These are phyloP conservation scores for Atkinsonella texensis DNA, from an alignment of 2,329 filamentous ascomycete species.

Conservation along the genomic window DNA sequence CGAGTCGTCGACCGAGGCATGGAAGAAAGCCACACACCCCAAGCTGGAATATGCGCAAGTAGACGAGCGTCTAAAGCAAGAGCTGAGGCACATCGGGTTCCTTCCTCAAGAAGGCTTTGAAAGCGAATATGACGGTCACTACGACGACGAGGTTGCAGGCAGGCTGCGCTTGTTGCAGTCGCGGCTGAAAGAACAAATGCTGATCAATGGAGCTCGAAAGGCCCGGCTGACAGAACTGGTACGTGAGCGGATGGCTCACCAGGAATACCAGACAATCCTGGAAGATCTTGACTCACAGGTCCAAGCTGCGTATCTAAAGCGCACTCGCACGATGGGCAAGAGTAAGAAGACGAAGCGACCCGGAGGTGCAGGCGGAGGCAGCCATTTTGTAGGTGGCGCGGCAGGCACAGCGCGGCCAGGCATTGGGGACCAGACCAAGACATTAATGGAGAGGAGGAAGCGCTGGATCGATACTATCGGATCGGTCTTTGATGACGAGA, in stretches of 20 bases:
- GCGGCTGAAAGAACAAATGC: slow-evolving; percentile 69
- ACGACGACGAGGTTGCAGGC: slow-evolving; percentile 87
- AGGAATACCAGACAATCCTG: slow-evolving; percentile 93
- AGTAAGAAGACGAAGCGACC: slow-evolving; percentile 80
- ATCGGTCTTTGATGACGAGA: slow-evolving; percentile 78
- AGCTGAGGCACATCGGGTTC: slow-evolving; percentile 83
- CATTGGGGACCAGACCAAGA: slow-evolving; percentile 84
- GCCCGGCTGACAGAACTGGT: slow-evolving; percentile 75
- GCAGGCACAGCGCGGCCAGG: slow-evolving; percentile 58
- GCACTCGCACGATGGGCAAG: slow-evolving; percentile 87
- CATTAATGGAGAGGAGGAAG: slow-evolving; percentile 79
- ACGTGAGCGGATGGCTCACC: slow-evolving; percentile 85
- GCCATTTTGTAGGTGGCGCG: slow-evolving; percentile 46
- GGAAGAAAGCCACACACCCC: slow-evolving; percentile 63
- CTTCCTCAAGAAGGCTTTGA: slow-evolving; percentile 52
- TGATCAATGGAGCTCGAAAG: slow-evolving; percentile 85
- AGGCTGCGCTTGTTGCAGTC: slow-evolving; percentile 76
- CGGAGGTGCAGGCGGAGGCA: slow-evolving; percentile 62
- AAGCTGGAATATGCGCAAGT: slow-evolving; percentile 78
- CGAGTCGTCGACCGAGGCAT: slow-evolving; percentile 62
- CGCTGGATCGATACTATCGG: slow-evolving; percentile 89
- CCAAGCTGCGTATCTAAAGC: slow-evolving; percentile 89
- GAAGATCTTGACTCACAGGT: slow-evolving; percentile 94
- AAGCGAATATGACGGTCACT: slow-evolving; percentile 78
- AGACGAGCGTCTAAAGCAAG: slow-evolving; percentile 83